Percentiles rank a stretch among this genome's conserved stretches.
Evolutionary conservation across 2,329 filamentous ascomycete genomes (phyloP).

Genomic region (Aspergillus pseudonomiae): DNA sequence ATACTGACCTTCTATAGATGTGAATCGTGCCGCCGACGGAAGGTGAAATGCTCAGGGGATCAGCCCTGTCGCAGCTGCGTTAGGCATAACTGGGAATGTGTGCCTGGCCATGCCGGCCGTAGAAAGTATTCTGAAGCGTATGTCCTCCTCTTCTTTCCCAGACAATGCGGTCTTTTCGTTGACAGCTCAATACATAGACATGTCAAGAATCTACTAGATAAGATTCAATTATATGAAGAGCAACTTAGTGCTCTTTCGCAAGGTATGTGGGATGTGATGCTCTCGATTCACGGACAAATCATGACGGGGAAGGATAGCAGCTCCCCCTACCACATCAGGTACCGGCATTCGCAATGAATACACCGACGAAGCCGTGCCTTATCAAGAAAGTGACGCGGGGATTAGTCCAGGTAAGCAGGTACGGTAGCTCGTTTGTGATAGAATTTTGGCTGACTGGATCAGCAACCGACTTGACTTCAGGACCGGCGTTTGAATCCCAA

Average conservation of each 20-base stretch:
- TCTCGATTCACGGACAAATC: background rate
- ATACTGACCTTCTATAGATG: slow-evolving; percentile 2
- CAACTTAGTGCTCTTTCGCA: slow-evolving; percentile 5
- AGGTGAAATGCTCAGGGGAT: slow-evolving; percentile 27
- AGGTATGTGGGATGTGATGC: background rate
- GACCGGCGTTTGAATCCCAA: slow-evolving; percentile 25
- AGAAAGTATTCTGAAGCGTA: slow-evolving; percentile 23
- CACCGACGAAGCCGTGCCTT: background rate
- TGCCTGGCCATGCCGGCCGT: slow-evolving; percentile 18
- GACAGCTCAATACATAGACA: background rate
- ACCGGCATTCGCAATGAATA: background rate
- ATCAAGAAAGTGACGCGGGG: background rate
- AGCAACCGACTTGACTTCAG: slow-evolving; percentile 25
- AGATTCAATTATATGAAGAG: slow-evolving; percentile 20
- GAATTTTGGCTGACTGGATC: background rate
- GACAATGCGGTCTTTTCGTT: background rate
- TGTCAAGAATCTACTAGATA: slow-evolving; percentile 18
- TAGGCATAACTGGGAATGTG: slow-evolving; percentile 24
- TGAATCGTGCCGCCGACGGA: slow-evolving; percentile 21
- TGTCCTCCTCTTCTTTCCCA: background rate
- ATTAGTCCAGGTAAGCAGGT: slow-evolving; percentile 19
- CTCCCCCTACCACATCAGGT: background rate
- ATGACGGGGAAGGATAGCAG: background rate
- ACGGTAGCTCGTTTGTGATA: background rate
- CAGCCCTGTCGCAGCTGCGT: slow-evolving; percentile 23